These are phyloP conservation scores for Colletotrichum sp. DNA, from an alignment of 2,329 filamentous ascomycete genomes.

Conservation along the genomic window DNA sequence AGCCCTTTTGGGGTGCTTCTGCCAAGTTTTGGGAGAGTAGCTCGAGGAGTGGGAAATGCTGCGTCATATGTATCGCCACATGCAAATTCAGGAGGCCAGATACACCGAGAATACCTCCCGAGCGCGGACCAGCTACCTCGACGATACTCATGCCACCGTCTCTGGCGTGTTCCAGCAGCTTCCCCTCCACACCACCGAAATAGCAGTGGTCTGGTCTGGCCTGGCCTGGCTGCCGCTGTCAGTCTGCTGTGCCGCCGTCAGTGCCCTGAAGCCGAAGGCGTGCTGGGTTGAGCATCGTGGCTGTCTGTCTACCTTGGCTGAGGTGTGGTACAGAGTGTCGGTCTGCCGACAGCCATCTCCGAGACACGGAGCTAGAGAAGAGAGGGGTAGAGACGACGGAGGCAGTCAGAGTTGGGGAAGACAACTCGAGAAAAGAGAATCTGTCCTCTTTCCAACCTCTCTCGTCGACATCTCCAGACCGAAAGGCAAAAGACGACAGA, in stretches of 20 bases:
- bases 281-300: neutral
- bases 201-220: neutral
- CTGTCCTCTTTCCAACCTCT: neutral
- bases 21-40: neutral
- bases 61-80: conserved; percentile 6
- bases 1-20: neutral
- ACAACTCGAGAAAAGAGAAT: neutral
- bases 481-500: neutral
- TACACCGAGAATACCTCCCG: conserved; percentile 17
- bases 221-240: neutral
- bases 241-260: neutral
- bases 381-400: neutral
- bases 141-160: neutral
- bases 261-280: neutral
- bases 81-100: neutral
- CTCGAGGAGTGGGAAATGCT: neutral
- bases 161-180: conserved; percentile 6
- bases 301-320: neutral
- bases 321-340: neutral
- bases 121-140: neutral
- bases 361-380: neutral
- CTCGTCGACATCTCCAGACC: neutral
- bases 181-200: neutral
- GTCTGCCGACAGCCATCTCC: neutral
- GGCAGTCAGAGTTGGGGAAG: neutral